A percentile compares a stretch with the other conserved stretches of the same genome.
These are phyloP conservation scores for Lachnum nothofagi DNA, from an alignment of 2,329 filamentous ascomycete species.

Conservation along the genomic window DNA sequence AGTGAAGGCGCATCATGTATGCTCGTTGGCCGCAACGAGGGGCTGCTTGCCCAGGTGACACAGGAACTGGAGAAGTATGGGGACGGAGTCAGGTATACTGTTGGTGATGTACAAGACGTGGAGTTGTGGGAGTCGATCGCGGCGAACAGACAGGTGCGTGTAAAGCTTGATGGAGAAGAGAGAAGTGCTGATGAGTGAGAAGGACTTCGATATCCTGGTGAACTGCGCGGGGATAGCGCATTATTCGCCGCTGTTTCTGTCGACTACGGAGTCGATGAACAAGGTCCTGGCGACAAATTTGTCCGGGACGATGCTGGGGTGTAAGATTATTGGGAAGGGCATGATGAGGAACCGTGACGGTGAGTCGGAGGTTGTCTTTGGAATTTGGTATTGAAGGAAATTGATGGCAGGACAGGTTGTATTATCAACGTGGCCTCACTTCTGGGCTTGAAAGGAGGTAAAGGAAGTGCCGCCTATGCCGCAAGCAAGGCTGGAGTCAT, in stretches of 20 bases:
- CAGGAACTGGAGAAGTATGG: conserved; percentile 4
- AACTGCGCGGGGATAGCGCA: conserved; percentile 76
- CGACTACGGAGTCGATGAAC: conserved; percentile 46
- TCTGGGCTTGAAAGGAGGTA: conserved; percentile 63
- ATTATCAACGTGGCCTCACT: conserved; percentile 81
- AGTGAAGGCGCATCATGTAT: conserved; percentile 54
- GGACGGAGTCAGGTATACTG: conserved; percentile 4
- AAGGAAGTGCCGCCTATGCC: conserved; percentile 68
- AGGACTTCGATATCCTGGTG: conserved; percentile 64
- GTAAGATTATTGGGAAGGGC: conserved; percentile 45
- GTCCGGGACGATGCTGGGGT: conserved; percentile 57
- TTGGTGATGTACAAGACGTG: conserved; percentile 29
- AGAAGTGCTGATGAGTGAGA: no score
- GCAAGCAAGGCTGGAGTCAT: conserved; percentile 77
- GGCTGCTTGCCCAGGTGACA: conserved; percentile 63
- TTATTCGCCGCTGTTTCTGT: conserved; percentile 56
- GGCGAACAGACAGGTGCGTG: conserved; percentile 23
- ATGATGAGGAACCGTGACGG: conserved; percentile 41
- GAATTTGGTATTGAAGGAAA: not conserved
- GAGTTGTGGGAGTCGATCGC: conserved; percentile 28
- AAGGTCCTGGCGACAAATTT: conserved; percentile 67
- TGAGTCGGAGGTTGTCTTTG: conserved; percentile 8
- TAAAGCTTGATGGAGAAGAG: no score
- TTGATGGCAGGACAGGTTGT: conserved; percentile 42
- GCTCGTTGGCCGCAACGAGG: conserved; percentile 53